Evolutionary conservation across 2,329 filamentous ascomycete genomes (phyloP), one percentile per base, ranked within the genome.

Genomic region (Colletotrichum sp.): DNA sequence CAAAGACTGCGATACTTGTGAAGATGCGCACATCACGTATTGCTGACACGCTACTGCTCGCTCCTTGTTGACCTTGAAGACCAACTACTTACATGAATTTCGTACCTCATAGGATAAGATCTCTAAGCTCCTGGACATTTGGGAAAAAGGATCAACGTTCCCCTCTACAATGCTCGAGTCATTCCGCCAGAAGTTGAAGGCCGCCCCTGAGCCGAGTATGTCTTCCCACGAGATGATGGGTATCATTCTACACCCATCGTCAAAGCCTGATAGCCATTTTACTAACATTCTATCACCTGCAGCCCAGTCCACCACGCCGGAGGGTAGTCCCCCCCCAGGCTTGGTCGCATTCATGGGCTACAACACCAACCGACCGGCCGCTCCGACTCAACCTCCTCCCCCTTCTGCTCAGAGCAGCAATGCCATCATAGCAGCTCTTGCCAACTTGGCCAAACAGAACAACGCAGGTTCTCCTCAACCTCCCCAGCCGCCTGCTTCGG

Each of bases 141-240:
- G 97, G 97, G 96, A 98, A 84, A 97, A 97, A 82, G 95, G 95
- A 78, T 93, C 94, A 83, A 99, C 96, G 26, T 99, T 99, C 85
- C 96, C 97, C 30, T 84, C 90, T 57, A 85, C 93, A 70, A 93
- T 98, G 92, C 91, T 99, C 80, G 89, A 90, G 77, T 92, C 92
- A 48, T 98, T 98, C 90, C 96, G 95, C 86, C 90, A 95, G 83
- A 96, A 95, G 85, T 85, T 98, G 81, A 93, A 90, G 78, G 89
- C 92, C 76, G 87, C 90, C 66, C 83, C 88, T 75, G 84, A 88
- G 79, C 88, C 90, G 82, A 92, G 94, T 96, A 95, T 89, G 93
- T 88, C 79, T 79, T 76, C 77, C 78, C 28, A 28, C 78, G 77
- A 21, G 21, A 26, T 18, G n/a, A 61, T 30, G 21, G 21, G 34